Conservation (phyloP, 2,329 filamentous ascomycete species). For the Colletotrichum sp. region DNA sequence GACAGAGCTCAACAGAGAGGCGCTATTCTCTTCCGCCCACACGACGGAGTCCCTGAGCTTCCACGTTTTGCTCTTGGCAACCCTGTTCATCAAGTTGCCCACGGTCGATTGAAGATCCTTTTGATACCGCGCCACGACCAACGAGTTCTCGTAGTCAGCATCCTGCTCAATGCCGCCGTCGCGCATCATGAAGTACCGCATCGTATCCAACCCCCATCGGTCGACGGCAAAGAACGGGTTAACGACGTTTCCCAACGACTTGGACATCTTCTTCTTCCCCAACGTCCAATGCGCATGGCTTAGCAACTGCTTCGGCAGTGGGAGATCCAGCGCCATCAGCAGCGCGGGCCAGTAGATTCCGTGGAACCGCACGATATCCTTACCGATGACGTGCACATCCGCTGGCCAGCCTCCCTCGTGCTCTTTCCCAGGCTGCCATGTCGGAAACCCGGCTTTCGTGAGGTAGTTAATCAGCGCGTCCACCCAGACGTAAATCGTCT, state of each 20-base stretch:
- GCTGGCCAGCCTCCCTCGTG: conserved; percentile 80
- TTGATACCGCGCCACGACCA: conserved; percentile 78
- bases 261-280: conserved; percentile 92
- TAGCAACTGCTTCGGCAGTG: conserved; percentile 78
- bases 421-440: conserved; percentile 70
- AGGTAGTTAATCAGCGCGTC: conserved; percentile 95
- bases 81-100: conserved; percentile 79
- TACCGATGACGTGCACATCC: conserved; percentile 90
- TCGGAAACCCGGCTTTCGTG: conserved; percentile 84
- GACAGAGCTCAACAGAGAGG: conserved; percentile 46
- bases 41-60: conserved; percentile 65
- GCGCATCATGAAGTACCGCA: conserved; percentile 88
- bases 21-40: conserved; percentile 1
- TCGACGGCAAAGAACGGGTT: conserved; percentile 92
- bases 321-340: conserved; percentile 84
- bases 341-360: conserved; percentile 98
- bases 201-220: conserved; percentile 83
- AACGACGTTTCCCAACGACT: conserved; percentile 92
- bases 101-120: conserved; percentile 79
- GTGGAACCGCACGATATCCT: conserved; percentile 96
- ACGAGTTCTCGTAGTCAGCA: conserved; percentile 82
- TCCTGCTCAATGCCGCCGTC: conserved; percentile 81
- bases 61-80: conserved; percentile 74
- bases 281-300: conserved; percentile 97
- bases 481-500: conserved; percentile 98